Evolutionary conservation across 192 early-diverging fungal species (phyloP).

Genomic region (Dissophora ornata): DNA sequence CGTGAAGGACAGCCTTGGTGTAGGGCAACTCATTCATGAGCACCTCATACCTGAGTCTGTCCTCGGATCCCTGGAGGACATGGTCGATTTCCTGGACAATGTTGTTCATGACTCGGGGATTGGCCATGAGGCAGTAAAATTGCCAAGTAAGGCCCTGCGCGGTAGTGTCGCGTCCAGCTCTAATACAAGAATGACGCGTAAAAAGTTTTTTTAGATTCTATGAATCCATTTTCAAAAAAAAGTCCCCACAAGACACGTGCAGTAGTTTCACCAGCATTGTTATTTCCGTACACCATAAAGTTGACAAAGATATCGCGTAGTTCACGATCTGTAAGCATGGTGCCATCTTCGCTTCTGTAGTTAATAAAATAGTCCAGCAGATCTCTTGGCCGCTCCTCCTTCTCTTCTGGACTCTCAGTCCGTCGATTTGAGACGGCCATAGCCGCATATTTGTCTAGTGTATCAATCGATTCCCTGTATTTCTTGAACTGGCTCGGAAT

Average conservation of each 20-base stretch:
- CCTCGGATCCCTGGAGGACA: conserved; percentile 25
- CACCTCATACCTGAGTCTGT: conserved; percentile 25
- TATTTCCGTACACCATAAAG: conserved; percentile 53
- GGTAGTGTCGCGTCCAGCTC: conserved; percentile 68
- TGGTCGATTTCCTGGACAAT: conserved; percentile 55
- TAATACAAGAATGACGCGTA: conserved; percentile 6
- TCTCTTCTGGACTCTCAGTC: conserved; percentile 4
- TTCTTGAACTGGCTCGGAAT: conserved; percentile 16
- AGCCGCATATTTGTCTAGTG: conserved; percentile 28
- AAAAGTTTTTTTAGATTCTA: too few relatives aligned
- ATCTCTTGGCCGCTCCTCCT: conserved; percentile 15
- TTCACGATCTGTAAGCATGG: conserved; percentile 44
- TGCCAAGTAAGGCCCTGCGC: conserved; percentile 67
- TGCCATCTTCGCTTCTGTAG: conserved; percentile 46
- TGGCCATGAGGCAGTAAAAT: conserved; percentile 58
- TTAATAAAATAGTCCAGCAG: conserved; percentile 57
- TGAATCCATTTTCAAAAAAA: too few relatives aligned
- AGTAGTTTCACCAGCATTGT: too few relatives aligned
- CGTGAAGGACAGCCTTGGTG: conserved; percentile 50
- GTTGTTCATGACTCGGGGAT: conserved; percentile 50
- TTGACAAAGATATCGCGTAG: conserved; percentile 63
- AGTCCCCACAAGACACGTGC: neutral
- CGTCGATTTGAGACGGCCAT: conserved; percentile 27
- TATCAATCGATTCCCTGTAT: neutral
- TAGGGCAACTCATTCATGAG: conserved; percentile 36